These are phyloP conservation scores for Guyanaporus albipodus DNA, from an alignment of 768 basidiomycete genomes.

Conservation along the genomic window DNA sequence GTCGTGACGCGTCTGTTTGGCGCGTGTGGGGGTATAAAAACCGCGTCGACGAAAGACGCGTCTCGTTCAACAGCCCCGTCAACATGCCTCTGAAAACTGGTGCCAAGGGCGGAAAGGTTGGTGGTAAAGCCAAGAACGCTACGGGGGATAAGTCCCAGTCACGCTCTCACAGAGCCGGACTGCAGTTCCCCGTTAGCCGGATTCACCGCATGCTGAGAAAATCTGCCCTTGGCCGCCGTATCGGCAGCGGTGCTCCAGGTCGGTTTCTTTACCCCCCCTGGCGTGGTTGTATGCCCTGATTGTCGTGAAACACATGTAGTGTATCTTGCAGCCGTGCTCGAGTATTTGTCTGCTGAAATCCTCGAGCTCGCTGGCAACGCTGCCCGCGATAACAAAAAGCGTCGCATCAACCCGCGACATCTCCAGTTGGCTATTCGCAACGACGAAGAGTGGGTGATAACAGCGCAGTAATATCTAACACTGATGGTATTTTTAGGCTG, in stretches of 20 bases:
- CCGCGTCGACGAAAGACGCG: not conserved
- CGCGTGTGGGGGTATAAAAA: constrained; percentile 23
- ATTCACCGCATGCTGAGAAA: constrained; percentile 85
- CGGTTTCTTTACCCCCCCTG: constrained; percentile 10
- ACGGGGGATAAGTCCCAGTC: constrained; percentile 50
- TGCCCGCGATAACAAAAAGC: constrained; percentile 89
- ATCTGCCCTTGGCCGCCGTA: constrained; percentile 82
- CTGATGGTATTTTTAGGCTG: constrained; percentile 40
- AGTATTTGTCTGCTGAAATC: constrained; percentile 91
- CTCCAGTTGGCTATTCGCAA: constrained; percentile 93
- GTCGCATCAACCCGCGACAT: constrained; percentile 94
- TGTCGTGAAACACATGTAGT: constrained; percentile 44
- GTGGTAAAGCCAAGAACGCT: constrained; percentile 51
- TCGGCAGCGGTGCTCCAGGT: constrained; percentile 88
- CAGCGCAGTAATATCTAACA: not conserved
- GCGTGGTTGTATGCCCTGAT: not conserved
- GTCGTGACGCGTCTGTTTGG: constrained; percentile 42
- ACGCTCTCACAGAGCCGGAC: constrained; percentile 71
- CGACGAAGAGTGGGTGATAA: constrained; percentile 70
- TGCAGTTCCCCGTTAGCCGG: constrained; percentile 89
- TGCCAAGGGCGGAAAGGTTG: constrained; percentile 35
- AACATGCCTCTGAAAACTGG: constrained; percentile 30
- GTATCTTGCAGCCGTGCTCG: constrained; percentile 89
- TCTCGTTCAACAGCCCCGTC: not conserved
- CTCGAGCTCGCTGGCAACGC: constrained; percentile 90